Evolutionary conservation across 2,329 filamentous ascomycete genomes (phyloP), one percentile per base, ranked within the genome.

Genomic region (Colletotrichum chlorophyti): DNA sequence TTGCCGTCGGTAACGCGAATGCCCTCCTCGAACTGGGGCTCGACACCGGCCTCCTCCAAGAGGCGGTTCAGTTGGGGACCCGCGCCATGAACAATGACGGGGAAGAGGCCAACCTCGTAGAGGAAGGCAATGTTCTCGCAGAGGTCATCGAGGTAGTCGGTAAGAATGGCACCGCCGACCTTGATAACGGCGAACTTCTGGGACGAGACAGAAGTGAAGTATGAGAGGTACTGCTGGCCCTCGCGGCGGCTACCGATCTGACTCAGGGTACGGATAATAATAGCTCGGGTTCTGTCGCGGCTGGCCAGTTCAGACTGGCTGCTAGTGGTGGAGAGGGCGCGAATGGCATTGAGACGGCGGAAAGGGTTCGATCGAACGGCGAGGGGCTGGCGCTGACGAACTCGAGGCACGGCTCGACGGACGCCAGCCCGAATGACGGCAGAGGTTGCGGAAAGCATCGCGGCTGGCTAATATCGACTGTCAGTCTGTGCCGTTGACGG

Each of bases 101-200:
- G 95, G 77, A 92, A 97, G 35, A 99, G 84, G 35, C 93, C 93
- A 70, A 98, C 92, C 80, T 96, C 91, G 77, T 96, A 94, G 46
- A 98, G 85, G 77, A 98, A 96, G 24, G 92, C 90, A 58, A 98
- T 83, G 46, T 91, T 93, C 53, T 90, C 89, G 71, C 92, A 96
- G 53, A 99, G 86, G 69, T 93, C 93, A 73, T 97, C 91, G 53
- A 98, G 83, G 75, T 97, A 90, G 72, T 98, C 93, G 60, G 92
- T 96, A 69, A 99, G 84, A 69, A 98, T 97, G 63, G 94, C 95
- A 62, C 94, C 95, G 62, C 94, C 95, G 53, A 98, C 94, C 81
- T 99, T 99, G 77, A 99, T 96, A 45, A 99, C 94, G 65, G 93
- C 94, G 74, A 98, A 99, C 72, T 96, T 93, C 79, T 98, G 93